Evolutionary conservation across 305 asterid genomes (phyloP).

Genomic region (Plantago lanceolata): DNA sequence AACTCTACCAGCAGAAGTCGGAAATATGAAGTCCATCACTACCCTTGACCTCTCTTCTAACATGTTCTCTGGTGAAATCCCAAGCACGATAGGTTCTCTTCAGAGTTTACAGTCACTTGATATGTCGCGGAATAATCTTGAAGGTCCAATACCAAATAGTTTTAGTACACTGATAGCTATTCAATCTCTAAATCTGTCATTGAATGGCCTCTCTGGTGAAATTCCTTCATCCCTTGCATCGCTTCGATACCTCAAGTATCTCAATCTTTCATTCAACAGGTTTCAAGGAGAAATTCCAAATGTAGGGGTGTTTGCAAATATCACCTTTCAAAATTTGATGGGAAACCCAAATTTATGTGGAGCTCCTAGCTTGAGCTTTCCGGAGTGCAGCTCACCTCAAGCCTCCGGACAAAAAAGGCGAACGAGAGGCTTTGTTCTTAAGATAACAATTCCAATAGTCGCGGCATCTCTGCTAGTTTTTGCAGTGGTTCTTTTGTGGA

Average conservation of each 20-base stretch:
- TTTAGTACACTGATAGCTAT: not conserved
- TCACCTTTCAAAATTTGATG: not conserved
- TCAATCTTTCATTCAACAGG: not conserved
- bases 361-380: no score
- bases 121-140: not conserved
- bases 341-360: not conserved
- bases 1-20: not conserved
- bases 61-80: not conserved
- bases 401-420: no score
- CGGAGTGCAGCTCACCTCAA: no score
- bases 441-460: no score
- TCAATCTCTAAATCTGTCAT: not conserved
- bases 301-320: not conserved
- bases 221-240: not conserved
- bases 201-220: not conserved
- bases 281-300: not conserved
- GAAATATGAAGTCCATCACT: not conserved
- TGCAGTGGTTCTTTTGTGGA: not conserved
- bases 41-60: not conserved
- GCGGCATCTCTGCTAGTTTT: not conserved
- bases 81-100: not conserved
- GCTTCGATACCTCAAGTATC: not conserved
- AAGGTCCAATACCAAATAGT: conserved; percentile 1
- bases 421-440: no score
- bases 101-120: not conserved